phyloP scores from a whole-genome alignment of 805 yeast genomes.

The Candida oleophila region DNA sequence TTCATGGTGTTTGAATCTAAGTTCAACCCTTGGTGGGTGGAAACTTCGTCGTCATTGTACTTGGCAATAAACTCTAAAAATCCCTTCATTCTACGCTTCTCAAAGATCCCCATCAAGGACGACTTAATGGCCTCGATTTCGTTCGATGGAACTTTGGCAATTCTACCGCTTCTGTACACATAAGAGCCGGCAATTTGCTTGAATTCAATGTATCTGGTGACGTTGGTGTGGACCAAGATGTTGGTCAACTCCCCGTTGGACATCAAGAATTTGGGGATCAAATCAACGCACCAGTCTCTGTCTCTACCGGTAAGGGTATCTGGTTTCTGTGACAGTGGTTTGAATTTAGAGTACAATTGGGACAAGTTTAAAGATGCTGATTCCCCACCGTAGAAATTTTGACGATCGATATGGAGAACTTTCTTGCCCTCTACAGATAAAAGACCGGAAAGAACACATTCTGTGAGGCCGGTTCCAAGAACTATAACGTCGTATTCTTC shows the following conservation, averaged over 20 bases:
- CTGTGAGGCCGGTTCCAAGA: constrained; percentile 92
- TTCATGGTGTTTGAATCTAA: constrained; percentile 88
- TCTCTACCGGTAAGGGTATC: constrained; percentile 79
- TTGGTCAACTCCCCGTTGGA: constrained; percentile 96
- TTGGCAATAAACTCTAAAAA: constrained; percentile 85
- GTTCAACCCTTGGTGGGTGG: constrained; percentile 84
- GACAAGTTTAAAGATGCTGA: constrained; percentile 79
- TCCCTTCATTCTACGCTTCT: constrained; percentile 90
- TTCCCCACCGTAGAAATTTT: constrained; percentile 95
- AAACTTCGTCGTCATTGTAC: constrained; percentile 72
- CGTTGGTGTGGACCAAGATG: constrained; percentile 92
- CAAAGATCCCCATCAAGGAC: constrained; percentile 93
- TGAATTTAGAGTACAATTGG: constrained; percentile 75
- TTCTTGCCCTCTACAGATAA: constrained; percentile 98
- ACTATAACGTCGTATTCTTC: constrained; percentile 97
- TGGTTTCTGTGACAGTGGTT: constrained; percentile 68
- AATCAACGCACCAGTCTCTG: constrained; percentile 96
- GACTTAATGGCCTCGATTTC: constrained; percentile 89
- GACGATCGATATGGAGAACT: constrained; percentile 93
- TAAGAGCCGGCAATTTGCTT: constrained; percentile 95
- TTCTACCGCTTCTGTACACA: constrained; percentile 85
- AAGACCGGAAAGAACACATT: constrained; percentile 90
- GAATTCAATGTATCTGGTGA: constrained; percentile 92
- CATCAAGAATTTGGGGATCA: constrained; percentile 96
- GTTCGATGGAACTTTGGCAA: constrained; percentile 92